Evolutionary conservation across 495 filamentous ascomycete genomes (phyloP).

Genomic region (Lophium mytilinum): DNA sequence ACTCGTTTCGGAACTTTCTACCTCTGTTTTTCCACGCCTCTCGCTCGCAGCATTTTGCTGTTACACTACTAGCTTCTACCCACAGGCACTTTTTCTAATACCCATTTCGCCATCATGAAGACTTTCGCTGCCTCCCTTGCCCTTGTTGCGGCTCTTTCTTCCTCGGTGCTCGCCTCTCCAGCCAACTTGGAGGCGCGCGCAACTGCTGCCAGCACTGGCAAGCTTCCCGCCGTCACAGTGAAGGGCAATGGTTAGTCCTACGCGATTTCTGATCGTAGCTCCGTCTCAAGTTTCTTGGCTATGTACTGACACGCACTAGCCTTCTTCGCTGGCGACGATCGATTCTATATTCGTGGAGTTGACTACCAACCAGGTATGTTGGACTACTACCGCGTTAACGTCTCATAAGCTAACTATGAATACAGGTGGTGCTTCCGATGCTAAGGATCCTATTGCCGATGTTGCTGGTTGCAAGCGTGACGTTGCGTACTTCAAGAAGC

Average conservation of each 20-base stretch:
- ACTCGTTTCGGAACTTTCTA: constrained; percentile 4
- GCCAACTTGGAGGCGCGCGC: constrained; percentile 20
- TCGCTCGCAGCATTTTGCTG: not conserved
- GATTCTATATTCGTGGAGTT: constrained; percentile 92
- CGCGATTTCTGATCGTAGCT: not conserved
- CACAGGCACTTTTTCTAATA: not conserved
- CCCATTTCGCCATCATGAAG: constrained; percentile 24
- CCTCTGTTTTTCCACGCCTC: not conserved
- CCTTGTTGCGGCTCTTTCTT: constrained; percentile 14
- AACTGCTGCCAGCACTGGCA: constrained; percentile 11
- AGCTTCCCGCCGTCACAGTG: constrained; percentile 34
- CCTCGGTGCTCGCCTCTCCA: constrained; percentile 13
- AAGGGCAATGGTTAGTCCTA: constrained; percentile 37
- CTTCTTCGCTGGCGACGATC: constrained; percentile 73
- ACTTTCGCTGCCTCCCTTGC: constrained; percentile 12
- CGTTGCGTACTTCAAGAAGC: constrained; percentile 70
- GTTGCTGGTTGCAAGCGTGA: constrained; percentile 66
- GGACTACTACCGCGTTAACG: not conserved
- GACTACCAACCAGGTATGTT: constrained; percentile 75
- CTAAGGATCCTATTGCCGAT: constrained; percentile 74
- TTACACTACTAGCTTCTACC: not conserved
- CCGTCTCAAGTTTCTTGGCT: no score
- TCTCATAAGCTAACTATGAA: not conserved
- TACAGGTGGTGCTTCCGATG: constrained; percentile 62
- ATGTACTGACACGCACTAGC: constrained; percentile 42